Base-by-base conservation (phyloP, 75 land plant genomes). In the Cryptomeria japonica region DNA sequence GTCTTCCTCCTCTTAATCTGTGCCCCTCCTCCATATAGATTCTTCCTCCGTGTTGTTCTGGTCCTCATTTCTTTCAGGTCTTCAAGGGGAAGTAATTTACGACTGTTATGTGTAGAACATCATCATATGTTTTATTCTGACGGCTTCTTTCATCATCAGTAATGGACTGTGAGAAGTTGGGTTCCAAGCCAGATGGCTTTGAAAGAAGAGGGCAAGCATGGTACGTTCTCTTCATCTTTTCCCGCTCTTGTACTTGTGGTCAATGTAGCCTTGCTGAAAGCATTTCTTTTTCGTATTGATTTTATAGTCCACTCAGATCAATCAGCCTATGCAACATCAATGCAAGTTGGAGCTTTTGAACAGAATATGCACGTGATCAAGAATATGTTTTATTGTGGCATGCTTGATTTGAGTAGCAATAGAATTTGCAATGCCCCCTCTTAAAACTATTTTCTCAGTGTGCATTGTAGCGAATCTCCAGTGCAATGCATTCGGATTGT, bases 181-280 rank as follows among this genome's bases (percentile, higher is more conserved):
- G 92, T 39, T 87, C 91, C 85, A 91, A 91, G 78, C 38, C 92
- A 19, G 92, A 91, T 89, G 91, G 91, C 25, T 89, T 87, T 58
- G 92, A 92, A 78, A 51, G 93, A 22, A 91, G 88, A 79, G 92
- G 93, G 7, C 93, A 91, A 78, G 93, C 93, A 64, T 92, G 93
- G 93, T 90, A 72, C 37, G 91, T 41, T 41, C 41, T 22, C 28
- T 82, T 25, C 5, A 82, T 46, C 1, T 42, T 82, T 46, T 46
- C 32, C n/a, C 28, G 49, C 32, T 82, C n/a, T 82, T n/a, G 47
- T 22, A 46, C 13, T 44, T 82, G 13, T 25, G 47, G 31, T 12
- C 41, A 12, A 28, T 46, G 31, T 80, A 14, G 47, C 28, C 46
- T 39, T 25, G 42, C 42, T 80, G 2, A n/a, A 41, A 22, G 44